Conservation (phyloP, 805 yeast genomes). For the Kazachstania bromeliacearum region DNA sequence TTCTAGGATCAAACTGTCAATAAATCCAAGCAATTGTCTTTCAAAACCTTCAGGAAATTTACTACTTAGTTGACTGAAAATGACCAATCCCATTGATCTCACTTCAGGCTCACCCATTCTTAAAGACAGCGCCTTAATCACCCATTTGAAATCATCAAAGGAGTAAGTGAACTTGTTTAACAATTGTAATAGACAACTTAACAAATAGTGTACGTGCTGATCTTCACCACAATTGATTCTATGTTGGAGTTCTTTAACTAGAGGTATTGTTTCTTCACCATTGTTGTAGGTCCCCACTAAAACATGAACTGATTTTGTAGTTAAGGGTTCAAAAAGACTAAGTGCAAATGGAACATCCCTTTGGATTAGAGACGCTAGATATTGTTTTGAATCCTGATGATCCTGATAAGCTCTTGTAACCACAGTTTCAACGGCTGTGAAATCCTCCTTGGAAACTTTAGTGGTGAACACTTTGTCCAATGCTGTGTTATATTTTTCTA, state of each 20-base stretch:
- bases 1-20: slow-evolving; percentile 19
- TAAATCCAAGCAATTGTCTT: slow-evolving; percentile 10
- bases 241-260: slow-evolving; percentile 12
- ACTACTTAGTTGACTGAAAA: slow-evolving; percentile 13
- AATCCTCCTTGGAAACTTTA: background rate
- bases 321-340: slow-evolving; percentile 15
- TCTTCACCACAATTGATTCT: slow-evolving; percentile 18
- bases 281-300: slow-evolving; percentile 18
- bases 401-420: slow-evolving; percentile 22
- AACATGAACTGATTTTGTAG: slow-evolving; percentile 13
- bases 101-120: slow-evolving; percentile 15
- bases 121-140: slow-evolving; percentile 19
- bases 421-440: slow-evolving; percentile 15
- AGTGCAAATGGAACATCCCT: slow-evolving; percentile 13
- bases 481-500: slow-evolving; percentile 13
- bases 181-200: slow-evolving; percentile 21
- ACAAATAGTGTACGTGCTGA: slow-evolving; percentile 11
- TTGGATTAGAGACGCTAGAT: slow-evolving; percentile 10
- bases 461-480: slow-evolving; percentile 11
- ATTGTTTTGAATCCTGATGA: slow-evolving; percentile 17
- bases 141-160: slow-evolving; percentile 18
- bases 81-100: slow-evolving; percentile 15
- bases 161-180: slow-evolving; percentile 20
- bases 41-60: slow-evolving; percentile 14
- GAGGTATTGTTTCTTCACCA: slow-evolving; percentile 10